These are phyloP conservation scores for Debaryomycetaceae sp. DNA, from an alignment of 1,139 yeast species.

Conservation along the genomic window DNA sequence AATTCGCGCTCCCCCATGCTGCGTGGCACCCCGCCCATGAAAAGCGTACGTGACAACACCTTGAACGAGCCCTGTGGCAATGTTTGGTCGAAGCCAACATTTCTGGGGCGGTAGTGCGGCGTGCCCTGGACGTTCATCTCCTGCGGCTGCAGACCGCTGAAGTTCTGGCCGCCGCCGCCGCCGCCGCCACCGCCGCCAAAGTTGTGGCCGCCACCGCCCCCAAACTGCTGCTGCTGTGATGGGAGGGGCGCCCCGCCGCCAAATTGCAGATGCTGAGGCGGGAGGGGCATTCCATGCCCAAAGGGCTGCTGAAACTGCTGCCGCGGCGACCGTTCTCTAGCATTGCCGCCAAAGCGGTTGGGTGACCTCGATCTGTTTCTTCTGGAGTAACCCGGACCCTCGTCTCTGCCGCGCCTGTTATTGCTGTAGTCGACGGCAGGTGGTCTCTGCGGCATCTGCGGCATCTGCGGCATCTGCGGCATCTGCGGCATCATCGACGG, in stretches of 20 bases:
- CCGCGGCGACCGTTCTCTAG: conserved; percentile 31
- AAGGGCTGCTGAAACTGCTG: conserved; percentile 12
- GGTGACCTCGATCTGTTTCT: conserved; percentile 60
- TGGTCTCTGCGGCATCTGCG: conserved; percentile 29
- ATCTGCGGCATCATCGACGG: background rate
- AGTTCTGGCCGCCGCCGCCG: conserved; percentile 8
- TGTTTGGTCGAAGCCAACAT: conserved; percentile 62
- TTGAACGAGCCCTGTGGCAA: conserved; percentile 79
- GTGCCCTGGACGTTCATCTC: conserved; percentile 67
- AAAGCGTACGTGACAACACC: conserved; percentile 84
- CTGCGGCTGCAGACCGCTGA: conserved; percentile 20
- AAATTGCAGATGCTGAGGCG: conserved; percentile 12
- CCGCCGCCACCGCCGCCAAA: conserved; percentile 6
- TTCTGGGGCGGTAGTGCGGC: conserved; percentile 69
- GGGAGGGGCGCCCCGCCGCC: conserved; percentile 5
- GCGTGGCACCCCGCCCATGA: conserved; percentile 89
- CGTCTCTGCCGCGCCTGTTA: conserved; percentile 35
- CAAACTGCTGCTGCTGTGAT: conserved; percentile 1
- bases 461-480: conserved; percentile 22
- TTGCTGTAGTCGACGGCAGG: conserved; percentile 16
- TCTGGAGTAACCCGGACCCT: conserved; percentile 33
- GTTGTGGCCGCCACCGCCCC: conserved; percentile 2
- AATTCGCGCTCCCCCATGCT: conserved; percentile 74
- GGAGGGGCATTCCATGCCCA: conserved; percentile 8
- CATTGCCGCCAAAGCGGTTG: conserved; percentile 23